These are phyloP conservation scores for Fragaria iinumae DNA, from an alignment of 306 rosid species.

Conservation along the genomic window DNA sequence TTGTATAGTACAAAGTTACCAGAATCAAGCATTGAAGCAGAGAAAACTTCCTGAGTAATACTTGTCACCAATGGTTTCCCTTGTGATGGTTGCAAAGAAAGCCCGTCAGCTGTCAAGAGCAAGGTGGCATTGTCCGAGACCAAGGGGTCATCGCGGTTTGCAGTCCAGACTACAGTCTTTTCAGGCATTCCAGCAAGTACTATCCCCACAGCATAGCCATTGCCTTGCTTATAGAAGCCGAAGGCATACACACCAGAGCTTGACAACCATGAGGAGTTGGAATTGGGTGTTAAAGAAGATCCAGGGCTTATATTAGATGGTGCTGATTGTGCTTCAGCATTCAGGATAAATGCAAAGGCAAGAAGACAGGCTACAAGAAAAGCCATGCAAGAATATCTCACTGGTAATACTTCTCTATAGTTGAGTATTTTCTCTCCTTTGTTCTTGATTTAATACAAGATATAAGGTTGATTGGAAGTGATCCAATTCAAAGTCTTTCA, in stretches of 20 bases:
- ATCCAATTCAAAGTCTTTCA: neutral
- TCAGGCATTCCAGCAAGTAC: slow-evolving; percentile 18
- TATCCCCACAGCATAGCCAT: slow-evolving; percentile 25
- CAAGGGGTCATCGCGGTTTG: slow-evolving; percentile 3
- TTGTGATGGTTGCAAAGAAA: slow-evolving; percentile 4
- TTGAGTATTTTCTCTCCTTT: neutral
- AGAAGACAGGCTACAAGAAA: neutral
- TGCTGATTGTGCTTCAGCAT: neutral
- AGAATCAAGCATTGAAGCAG: slow-evolving; percentile 24
- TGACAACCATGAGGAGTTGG: slow-evolving; percentile 28
- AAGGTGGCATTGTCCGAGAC: slow-evolving; percentile 11
- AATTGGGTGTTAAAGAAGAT: slow-evolving; percentile 17
- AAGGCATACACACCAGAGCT: slow-evolving; percentile 33
- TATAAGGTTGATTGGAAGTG: neutral
- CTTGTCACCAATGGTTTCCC: neutral
- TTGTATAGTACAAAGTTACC: slow-evolving; percentile 33
- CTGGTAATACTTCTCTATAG: neutral
- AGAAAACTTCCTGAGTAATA: neutral
- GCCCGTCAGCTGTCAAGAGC: slow-evolving; percentile 15
- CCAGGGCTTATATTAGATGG: neutral
- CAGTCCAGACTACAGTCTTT: slow-evolving; percentile 36
- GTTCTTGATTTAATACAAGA: neutral
- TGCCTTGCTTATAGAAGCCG: slow-evolving; percentile 25
- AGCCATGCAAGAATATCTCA: neutral
- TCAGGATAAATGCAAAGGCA: neutral